Conservation (phyloP, 495 filamentous ascomycete genomes). For the Trichocladium uniseriatum region DNA sequence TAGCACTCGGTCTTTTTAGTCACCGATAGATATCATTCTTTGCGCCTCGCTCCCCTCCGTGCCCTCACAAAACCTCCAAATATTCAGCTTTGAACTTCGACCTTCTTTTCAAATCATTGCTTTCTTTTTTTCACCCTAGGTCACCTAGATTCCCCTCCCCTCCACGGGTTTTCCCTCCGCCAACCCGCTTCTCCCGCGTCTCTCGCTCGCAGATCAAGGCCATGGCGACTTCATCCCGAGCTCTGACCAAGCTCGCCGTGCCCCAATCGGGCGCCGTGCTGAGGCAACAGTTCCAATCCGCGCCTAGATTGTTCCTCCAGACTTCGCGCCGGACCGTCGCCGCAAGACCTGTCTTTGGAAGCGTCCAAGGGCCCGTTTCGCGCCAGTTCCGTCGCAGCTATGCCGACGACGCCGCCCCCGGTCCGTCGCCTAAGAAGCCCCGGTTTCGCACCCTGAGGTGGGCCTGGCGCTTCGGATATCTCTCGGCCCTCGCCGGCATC, state of each 20-base stretch:
- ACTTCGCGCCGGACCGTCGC: conserved; percentile 17
- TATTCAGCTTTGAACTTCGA: background rate
- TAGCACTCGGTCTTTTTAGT: conserved; percentile 5
- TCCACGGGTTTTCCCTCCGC: background rate
- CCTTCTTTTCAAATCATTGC: background rate
- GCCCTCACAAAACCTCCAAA: background rate
- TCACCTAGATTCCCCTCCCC: background rate
- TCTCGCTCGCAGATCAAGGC: conserved; percentile 21
- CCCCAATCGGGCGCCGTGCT: conserved; percentile 17
- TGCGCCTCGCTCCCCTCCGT: conserved; percentile 2
- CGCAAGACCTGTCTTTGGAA: conserved; percentile 16
- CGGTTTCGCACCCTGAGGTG: conserved; percentile 37
- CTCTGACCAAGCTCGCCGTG: conserved; percentile 25
- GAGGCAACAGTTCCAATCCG: conserved; percentile 15
- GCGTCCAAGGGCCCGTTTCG: conserved; percentile 16
- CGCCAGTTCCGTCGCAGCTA: conserved; percentile 36
- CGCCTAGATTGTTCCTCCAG: conserved; percentile 21
- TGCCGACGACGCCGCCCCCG: conserved; percentile 27
- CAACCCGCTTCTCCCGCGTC: background rate
- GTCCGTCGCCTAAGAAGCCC: conserved; percentile 26
- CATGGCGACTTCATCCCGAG: conserved; percentile 28
- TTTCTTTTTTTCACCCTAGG: background rate
- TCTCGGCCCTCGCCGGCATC: conserved; percentile 56
- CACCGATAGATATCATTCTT: conserved; percentile 8
- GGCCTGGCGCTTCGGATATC: conserved; percentile 67